Evolutionary conservation across 2,329 filamentous ascomycete genomes (phyloP).

Genomic region (Rutstroemia sp.): DNA sequence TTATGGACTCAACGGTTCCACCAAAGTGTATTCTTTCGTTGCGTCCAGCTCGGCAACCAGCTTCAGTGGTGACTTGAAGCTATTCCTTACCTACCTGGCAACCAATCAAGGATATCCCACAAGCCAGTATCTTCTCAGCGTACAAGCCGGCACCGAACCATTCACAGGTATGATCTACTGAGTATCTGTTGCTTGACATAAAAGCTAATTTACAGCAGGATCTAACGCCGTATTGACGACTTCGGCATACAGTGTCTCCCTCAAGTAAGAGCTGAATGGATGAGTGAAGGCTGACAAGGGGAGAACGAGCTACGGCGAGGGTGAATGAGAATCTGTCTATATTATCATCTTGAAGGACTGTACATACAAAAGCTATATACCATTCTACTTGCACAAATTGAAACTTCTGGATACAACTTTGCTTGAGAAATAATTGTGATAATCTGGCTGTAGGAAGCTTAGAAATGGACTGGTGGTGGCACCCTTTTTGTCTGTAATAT

Average conservation of each 20-base stretch:
- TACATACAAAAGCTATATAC: too few species aligned
- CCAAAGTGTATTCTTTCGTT: slow-evolving; percentile 55
- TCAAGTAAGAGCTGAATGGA: slow-evolving; percentile 4
- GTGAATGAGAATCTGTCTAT: too few species aligned
- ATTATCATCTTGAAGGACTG: too few species aligned
- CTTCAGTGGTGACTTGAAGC: slow-evolving; percentile 50
- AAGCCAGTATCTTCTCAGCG: slow-evolving; percentile 45
- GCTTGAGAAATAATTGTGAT: too few species aligned
- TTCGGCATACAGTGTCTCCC: slow-evolving; percentile 26
- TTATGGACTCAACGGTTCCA: slow-evolving; percentile 51
- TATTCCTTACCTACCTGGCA: slow-evolving; percentile 50
- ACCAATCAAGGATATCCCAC: slow-evolving; percentile 38
- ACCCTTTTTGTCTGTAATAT: too few species aligned
- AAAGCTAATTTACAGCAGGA: slow-evolving; percentile 26
- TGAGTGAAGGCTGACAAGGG: background rate
- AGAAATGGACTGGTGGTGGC: too few species aligned
- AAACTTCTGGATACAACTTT: too few species aligned
- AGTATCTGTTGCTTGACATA: too few species aligned
- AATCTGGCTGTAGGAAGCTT: too few species aligned
- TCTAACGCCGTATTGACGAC: slow-evolving; percentile 38
- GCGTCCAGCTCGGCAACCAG: slow-evolving; percentile 37
- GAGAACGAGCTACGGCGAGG: background rate
- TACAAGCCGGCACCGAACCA: slow-evolving; percentile 49
- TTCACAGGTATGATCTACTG: slow-evolving; percentile 34
- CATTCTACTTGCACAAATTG: too few species aligned